Base-by-base conservation (phyloP, 768 basidiomycete species). In the Termitomyces sp. region DNA sequence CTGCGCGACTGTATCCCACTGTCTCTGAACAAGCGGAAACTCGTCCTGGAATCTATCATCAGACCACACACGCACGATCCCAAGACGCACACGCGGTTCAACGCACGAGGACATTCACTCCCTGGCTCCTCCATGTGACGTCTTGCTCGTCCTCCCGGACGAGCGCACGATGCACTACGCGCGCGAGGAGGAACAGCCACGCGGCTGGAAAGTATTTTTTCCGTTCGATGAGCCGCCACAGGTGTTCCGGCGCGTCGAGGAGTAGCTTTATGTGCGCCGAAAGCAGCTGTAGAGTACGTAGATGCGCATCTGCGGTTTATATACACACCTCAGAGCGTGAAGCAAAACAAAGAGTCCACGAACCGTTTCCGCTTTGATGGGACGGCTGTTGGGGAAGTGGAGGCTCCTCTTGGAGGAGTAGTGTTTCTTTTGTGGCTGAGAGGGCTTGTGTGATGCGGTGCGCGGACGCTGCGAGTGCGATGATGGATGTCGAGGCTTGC, bases 211-310 rank as follows among this genome's bases (percentile, higher is more conserved):
- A 79, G 64, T 89, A 94, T 56, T 82, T 80, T 65, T 88, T 87
- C 52, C 82, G 77, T 65, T 95, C 91, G 57, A 96, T 82, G 53
- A 94, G 77, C 4, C 90, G 81, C 90, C 94, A 97, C 22, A 97
- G 71, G 71, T 94, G 87, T 69, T 97, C 94, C 7, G 94, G 93
- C 9, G 92, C 87, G 71, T 97, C 94, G 6, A 97, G 73, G 18
- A 97, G 79, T n/a, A 97, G 73, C 69, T 95, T 96, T 65, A 97
- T 79, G 66, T 96, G 92, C 0, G 92, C 92, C 27, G 94, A 88
- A 18, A 94, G 79, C 8, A 84, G 72, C 63, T 92, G 92, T 42
- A 94, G 65, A 13, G 81, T 75, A 56, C 81, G 81, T 27, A 94
- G 68, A 63, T 90, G 86, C 27, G 79, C 71, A 65, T 92, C 91